These are phyloP conservation scores for Mucor lusitanicus DNA, from an alignment of 371 early-diverging fungal species.

Conservation along the genomic window DNA sequence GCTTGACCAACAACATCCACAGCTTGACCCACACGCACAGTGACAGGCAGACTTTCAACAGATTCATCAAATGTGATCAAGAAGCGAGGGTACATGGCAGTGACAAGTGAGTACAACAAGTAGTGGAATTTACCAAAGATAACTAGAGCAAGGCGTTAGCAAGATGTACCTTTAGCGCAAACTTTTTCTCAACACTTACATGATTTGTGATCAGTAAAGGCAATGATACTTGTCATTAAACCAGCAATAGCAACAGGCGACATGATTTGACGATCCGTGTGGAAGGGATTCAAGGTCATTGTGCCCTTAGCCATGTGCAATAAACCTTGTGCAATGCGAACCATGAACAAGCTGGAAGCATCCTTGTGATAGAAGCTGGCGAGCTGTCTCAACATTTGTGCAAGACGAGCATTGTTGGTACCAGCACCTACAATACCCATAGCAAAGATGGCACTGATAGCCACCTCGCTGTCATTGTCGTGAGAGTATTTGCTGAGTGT, in stretches of 20 bases:
- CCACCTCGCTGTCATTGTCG: slow-evolving; percentile 94
- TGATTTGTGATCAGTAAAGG: slow-evolving; percentile 90
- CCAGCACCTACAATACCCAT: slow-evolving; percentile 99
- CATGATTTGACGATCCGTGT: slow-evolving; percentile 88
- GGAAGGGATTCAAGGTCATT: slow-evolving; percentile 92
- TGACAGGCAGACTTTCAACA: slow-evolving; percentile 75
- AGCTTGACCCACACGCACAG: slow-evolving; percentile 98
- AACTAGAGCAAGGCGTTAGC: slow-evolving; percentile 40
- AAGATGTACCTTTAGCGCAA: not conserved
- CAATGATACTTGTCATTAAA: slow-evolving; percentile 81
- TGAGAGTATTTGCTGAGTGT: slow-evolving; percentile 96
- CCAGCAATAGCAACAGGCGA: slow-evolving; percentile 92
- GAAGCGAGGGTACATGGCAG: slow-evolving; percentile 97
- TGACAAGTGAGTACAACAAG: slow-evolving; percentile 90
- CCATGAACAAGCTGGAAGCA: slow-evolving; percentile 87
- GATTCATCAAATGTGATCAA: slow-evolving; percentile 92
- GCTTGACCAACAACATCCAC: slow-evolving; percentile 99
- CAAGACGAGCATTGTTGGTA: slow-evolving; percentile 98
- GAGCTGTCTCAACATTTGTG: slow-evolving; percentile 96
- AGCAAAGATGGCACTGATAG: slow-evolving; percentile 95
- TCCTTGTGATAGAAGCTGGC: slow-evolving; percentile 98
- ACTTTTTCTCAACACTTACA: slow-evolving; percentile 49
- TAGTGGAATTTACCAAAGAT: slow-evolving; percentile 90
- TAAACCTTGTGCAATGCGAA: slow-evolving; percentile 97
- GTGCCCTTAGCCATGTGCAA: slow-evolving; percentile 99